Evolutionary conservation across 2,329 filamentous ascomycete species (phyloP).

Genomic region (Penicillium sp.): DNA sequence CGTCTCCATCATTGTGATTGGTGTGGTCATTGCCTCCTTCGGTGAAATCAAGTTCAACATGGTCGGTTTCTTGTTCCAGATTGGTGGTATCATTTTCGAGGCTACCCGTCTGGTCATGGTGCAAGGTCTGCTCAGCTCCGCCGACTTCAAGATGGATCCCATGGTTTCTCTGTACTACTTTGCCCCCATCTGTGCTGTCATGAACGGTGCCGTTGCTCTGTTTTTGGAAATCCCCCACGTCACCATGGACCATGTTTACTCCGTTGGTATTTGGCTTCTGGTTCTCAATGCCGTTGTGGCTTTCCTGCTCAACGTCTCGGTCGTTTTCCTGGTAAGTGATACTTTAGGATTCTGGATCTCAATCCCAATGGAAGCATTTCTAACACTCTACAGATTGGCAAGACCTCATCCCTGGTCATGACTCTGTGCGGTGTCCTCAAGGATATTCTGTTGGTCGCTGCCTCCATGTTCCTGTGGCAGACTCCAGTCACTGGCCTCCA

Average conservation of each 20-base stretch:
- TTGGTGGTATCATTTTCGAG: slow-evolving; percentile 75
- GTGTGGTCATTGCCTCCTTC: slow-evolving; percentile 89
- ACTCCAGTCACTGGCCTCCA: slow-evolving; percentile 69
- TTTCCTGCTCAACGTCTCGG: slow-evolving; percentile 76
- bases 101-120: slow-evolving; percentile 81
- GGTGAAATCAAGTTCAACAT: slow-evolving; percentile 88
- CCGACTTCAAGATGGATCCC: slow-evolving; percentile 84
- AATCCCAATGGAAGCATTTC: not conserved
- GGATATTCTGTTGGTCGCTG: slow-evolving; percentile 76
- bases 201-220: slow-evolving; percentile 71
- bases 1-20: slow-evolving; percentile 89
- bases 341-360: not conserved
- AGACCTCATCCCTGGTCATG: slow-evolving; percentile 81
- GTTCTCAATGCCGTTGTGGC: slow-evolving; percentile 73
- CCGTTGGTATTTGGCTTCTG: slow-evolving; percentile 64
- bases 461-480: slow-evolving; percentile 74
- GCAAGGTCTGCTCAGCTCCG: slow-evolving; percentile 71
- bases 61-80: slow-evolving; percentile 65
- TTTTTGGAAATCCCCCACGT: slow-evolving; percentile 67
- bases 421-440: slow-evolving; percentile 84
- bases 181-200: slow-evolving; percentile 75
- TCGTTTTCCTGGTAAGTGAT: slow-evolving; percentile 74
- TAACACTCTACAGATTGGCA: slow-evolving; percentile 64
- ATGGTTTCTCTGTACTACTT: slow-evolving; percentile 88
- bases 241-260: slow-evolving; percentile 62